phyloP scores from a whole-genome alignment of 768 basidiomycete genomes.

The Holtermannia corniformis region DNA sequence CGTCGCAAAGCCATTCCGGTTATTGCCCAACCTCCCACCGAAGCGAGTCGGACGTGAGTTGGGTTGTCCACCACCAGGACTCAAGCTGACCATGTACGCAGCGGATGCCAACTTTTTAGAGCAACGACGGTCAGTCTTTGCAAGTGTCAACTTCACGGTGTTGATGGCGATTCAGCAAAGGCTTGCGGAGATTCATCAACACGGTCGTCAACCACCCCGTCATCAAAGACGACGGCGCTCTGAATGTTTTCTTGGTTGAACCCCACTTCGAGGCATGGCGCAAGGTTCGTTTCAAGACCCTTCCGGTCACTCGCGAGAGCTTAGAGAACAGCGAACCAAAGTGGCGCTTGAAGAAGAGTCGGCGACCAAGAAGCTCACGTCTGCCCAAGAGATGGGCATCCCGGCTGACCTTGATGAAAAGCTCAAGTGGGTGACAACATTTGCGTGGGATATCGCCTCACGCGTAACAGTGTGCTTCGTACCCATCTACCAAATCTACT shows the following conservation, averaged over 20 bases:
- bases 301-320: not conserved
- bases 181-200: conserved; percentile 66
- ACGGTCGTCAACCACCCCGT: conserved; percentile 88
- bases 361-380: conserved; percentile 37
- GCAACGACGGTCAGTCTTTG: conserved; percentile 58
- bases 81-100: conserved; percentile 33
- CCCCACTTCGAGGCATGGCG: conserved; percentile 79
- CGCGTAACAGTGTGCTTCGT: conserved; percentile 55
- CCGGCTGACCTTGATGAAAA: conserved; percentile 89
- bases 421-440: conserved; percentile 49
- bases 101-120: conserved; percentile 87
- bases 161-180: conserved; percentile 50
- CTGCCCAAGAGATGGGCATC: conserved; percentile 76
- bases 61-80: conserved; percentile 5
- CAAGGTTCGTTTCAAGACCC: conserved; percentile 44
- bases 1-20: conserved; percentile 60
- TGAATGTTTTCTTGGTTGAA: conserved; percentile 72
- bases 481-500: conserved; percentile 65
- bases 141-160: not conserved
- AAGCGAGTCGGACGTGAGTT: conserved; percentile 80
- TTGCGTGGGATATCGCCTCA: not conserved
- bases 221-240: conserved; percentile 73
- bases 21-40: conserved; percentile 77
- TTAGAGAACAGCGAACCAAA: conserved; percentile 44
- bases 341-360: conserved; percentile 85